A percentile compares a stretch with the other conserved stretches of the same genome.
phyloP scores from a whole-genome alignment of 2,329 filamentous ascomycete species.

The Drechslerella stenobrocha region DNA sequence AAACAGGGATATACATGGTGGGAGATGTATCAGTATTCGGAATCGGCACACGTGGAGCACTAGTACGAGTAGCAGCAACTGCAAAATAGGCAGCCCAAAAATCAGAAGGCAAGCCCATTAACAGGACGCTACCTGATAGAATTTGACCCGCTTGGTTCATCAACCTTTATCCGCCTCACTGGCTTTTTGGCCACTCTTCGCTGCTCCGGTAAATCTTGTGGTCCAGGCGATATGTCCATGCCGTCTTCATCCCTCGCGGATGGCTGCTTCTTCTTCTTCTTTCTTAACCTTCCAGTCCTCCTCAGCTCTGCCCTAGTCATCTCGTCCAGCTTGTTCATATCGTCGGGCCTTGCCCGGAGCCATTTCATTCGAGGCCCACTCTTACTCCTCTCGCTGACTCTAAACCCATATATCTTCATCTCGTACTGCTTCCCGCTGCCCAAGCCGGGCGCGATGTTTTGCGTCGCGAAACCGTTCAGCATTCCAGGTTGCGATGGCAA shows the following conservation, averaged over 20 bases:
- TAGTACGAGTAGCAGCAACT: no score
- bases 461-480: constrained; percentile 81
- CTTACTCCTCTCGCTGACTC: constrained; percentile 84
- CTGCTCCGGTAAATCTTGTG: constrained; percentile 32
- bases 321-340: constrained; percentile 84
- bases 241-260: constrained; percentile 28
- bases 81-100: no score
- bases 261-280: constrained; percentile 40
- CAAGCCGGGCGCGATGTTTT: constrained; percentile 85
- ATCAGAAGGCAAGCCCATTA: background rate
- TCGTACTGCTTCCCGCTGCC: constrained; percentile 85
- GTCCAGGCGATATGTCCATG: constrained; percentile 43
- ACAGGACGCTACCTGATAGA: constrained; percentile 1
- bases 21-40: background rate
- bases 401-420: constrained; percentile 93
- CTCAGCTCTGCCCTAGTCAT: constrained; percentile 56
- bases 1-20: constrained; percentile 1
- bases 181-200: constrained; percentile 41
- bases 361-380: constrained; percentile 96
- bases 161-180: constrained; percentile 39
- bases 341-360: constrained; percentile 79
- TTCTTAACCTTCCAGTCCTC: constrained; percentile 39
- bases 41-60: no score
- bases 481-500: constrained; percentile 29
- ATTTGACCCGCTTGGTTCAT: constrained; percentile 15